phyloP scores from a whole-genome alignment of 2,329 filamentous ascomycete genomes.

The Pestalotiopsis sp. region DNA sequence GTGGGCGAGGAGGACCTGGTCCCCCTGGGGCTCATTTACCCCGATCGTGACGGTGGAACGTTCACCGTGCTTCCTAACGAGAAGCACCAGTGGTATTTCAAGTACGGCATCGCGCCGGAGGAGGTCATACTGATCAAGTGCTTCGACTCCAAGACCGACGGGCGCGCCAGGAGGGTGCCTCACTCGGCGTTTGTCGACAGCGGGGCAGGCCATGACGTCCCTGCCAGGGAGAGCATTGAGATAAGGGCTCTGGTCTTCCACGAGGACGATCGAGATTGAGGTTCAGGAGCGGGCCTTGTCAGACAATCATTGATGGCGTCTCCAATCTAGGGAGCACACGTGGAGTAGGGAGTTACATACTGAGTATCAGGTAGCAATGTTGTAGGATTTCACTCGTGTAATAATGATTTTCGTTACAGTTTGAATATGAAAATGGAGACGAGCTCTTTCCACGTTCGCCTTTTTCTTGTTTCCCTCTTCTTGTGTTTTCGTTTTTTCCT shows the following conservation, averaged over 20 bases:
- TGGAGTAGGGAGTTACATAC: no score
- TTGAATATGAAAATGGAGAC: no score
- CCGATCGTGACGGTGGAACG: slow-evolving; percentile 46
- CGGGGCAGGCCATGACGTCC: slow-evolving; percentile 34
- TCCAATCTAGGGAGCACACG: neutral
- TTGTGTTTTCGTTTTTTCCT: no score
- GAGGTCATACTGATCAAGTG: slow-evolving; percentile 60
- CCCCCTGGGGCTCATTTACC: slow-evolving; percentile 45
- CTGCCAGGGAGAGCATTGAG: slow-evolving; percentile 60
- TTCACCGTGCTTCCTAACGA: slow-evolving; percentile 39
- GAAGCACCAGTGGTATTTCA: slow-evolving; percentile 50
- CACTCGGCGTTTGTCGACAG: slow-evolving; percentile 53
- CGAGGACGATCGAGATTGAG: slow-evolving; percentile 29
- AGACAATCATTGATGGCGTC: neutral
- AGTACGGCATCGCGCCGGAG: slow-evolving; percentile 46
- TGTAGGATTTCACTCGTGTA: no score
- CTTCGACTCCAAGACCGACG: slow-evolving; percentile 55
- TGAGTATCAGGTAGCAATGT: no score
- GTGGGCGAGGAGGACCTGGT: slow-evolving; percentile 50
- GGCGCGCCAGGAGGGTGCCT: slow-evolving; percentile 47
- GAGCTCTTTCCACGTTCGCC: no score
- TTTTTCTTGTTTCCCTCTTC: no score
- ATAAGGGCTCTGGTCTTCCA: slow-evolving; percentile 52
- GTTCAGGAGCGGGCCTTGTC: neutral
- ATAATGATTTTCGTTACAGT: no score